phyloP scores from a whole-genome alignment of 192 early-diverging fungal genomes.

The Coemansia sp. region DNA sequence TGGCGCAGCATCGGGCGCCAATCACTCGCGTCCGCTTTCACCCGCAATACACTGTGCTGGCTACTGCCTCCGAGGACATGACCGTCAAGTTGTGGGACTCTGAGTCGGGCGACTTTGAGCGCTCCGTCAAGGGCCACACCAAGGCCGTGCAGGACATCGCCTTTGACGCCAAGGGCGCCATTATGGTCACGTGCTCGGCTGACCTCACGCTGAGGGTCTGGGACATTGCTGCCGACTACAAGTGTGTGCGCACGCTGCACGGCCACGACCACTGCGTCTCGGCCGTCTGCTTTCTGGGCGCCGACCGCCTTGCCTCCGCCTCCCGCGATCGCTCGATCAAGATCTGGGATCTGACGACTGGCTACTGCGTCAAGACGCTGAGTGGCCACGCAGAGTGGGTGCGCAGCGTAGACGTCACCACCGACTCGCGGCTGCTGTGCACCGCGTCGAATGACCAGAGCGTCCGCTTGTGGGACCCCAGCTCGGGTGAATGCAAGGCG shows the following conservation, averaged over 20 bases:
- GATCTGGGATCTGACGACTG: conserved; percentile 82
- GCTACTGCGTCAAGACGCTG: conserved; percentile 83
- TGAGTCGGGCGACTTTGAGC: conserved; percentile 91
- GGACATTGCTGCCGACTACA: conserved; percentile 85
- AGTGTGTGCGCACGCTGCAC: conserved; percentile 81
- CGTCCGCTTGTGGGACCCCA: conserved; percentile 80
- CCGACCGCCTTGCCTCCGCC: conserved; percentile 84
- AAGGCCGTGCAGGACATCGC: conserved; percentile 91
- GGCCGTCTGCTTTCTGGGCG: conserved; percentile 76
- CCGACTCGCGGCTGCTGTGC: conserved; percentile 74
- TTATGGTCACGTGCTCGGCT: conserved; percentile 88
- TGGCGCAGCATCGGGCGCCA: conserved; percentile 81
- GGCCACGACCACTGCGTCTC: conserved; percentile 96
- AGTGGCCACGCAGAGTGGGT: conserved; percentile 91
- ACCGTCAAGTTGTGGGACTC: conserved; percentile 94
- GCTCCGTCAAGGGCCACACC: conserved; percentile 94
- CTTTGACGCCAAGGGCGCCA: conserved; percentile 82
- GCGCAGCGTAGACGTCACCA: conserved; percentile 66
- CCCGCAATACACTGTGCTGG: conserved; percentile 81
- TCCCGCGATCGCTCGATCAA: conserved; percentile 91
- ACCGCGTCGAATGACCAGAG: conserved; percentile 90
- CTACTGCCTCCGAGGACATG: conserved; percentile 89
- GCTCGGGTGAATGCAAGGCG: conserved; percentile 71
- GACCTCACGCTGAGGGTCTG: conserved; percentile 93
- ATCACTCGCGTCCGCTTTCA: conserved; percentile 86